Percentiles rank a stretch among this genome's conserved stretches.
phyloP scores from a whole-genome alignment of 345 rosid genomes.

The Atalantia buxifolia region DNA sequence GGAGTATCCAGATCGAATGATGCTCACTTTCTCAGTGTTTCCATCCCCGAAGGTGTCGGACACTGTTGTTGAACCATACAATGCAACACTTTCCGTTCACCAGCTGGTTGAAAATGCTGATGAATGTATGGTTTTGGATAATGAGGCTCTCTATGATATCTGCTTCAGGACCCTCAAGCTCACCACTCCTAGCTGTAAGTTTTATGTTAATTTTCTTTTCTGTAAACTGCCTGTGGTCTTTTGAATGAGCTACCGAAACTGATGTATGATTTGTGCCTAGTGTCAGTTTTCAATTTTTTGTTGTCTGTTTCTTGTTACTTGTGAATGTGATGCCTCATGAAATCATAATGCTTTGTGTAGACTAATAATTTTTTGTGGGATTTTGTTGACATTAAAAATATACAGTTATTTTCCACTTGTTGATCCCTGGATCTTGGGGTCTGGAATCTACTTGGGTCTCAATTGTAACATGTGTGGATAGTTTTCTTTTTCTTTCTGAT shows the following conservation, averaged over 20 bases:
- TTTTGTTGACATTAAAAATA: not conserved
- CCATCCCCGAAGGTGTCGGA: conserved; percentile 73
- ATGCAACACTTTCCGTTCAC: conserved; percentile 73
- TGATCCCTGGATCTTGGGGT: not conserved
- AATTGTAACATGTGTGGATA: not conserved
- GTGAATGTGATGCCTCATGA: not conserved
- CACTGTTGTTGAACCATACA: conserved; percentile 75
- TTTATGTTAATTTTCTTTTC: not conserved
- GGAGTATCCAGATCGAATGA: conserved; percentile 71
- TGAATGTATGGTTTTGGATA: conserved; percentile 73
- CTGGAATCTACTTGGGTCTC: not conserved
- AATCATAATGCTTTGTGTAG: not conserved
- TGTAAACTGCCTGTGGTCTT: not conserved
- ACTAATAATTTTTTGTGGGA: not conserved
- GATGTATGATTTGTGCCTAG: not conserved
- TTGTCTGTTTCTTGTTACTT: not conserved
- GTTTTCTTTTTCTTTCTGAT: not conserved
- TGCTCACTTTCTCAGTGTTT: conserved; percentile 68
- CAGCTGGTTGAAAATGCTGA: conserved; percentile 78
- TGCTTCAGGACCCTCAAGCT: conserved; percentile 77
- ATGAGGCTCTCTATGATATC: conserved; percentile 70
- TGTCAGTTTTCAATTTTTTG: not conserved
- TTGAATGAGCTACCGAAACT: no score
- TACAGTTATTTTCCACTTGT: not conserved
- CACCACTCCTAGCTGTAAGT: conserved; percentile 77